A percentile compares a stretch with the other conserved stretches of the same genome.
These are phyloP conservation scores for Prunus salicina DNA, from an alignment of 306 rosid species.

Conservation along the genomic window DNA sequence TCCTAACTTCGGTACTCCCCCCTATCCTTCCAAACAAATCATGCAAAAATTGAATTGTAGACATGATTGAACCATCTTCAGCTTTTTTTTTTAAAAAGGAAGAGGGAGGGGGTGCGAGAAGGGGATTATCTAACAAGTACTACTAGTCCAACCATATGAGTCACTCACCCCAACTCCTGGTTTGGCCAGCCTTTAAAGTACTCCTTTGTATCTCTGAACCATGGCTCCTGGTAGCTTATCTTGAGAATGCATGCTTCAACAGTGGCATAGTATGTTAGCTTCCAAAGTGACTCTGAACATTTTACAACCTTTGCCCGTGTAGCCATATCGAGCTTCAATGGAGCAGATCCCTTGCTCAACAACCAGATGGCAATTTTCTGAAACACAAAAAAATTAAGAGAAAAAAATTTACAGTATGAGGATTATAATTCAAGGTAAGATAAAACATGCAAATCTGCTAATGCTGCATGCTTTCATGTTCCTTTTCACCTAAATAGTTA, in stretches of 20 bases:
- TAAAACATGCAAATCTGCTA: neutral
- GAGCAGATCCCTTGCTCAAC: constrained; percentile 48
- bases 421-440: neutral
- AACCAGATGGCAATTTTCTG: constrained; percentile 73
- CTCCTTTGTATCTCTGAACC: constrained; percentile 65
- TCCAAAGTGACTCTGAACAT: constrained; percentile 97
- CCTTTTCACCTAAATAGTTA: no score
- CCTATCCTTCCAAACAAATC: neutral
- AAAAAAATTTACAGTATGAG: neutral
- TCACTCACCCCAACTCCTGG: constrained; percentile 79
- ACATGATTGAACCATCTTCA: neutral
- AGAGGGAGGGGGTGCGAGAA: no score
- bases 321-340: constrained; percentile 58
- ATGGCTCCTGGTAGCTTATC: constrained; percentile 57
- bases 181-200: constrained; percentile 87
- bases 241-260: constrained; percentile 73
- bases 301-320: constrained; percentile 65
- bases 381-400: neutral
- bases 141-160: constrained; percentile 14
- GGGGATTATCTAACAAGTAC: neutral
- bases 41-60: neutral
- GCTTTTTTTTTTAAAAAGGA: neutral
- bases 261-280: constrained; percentile 72
- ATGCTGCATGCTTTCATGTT: no score
- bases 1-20: neutral